Percentiles rank a stretch among this genome's conserved stretches.
phyloP scores from a whole-genome alignment of 257 asterid genomes.

The Nicotiana otophora region DNA sequence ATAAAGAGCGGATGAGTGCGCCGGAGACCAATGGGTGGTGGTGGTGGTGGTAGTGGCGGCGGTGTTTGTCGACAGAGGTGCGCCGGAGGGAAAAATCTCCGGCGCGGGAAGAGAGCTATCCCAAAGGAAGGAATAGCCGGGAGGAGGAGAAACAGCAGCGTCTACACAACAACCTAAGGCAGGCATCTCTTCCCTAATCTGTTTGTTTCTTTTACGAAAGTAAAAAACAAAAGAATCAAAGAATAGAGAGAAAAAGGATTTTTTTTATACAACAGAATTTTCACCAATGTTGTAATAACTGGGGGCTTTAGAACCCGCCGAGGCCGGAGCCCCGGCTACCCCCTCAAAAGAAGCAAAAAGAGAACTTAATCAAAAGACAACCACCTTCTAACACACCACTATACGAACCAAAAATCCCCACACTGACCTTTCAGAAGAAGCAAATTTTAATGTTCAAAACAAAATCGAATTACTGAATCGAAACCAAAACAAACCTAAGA shows the following conservation, averaged over 20 bases:
- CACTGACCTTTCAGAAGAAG: constrained; percentile 82
- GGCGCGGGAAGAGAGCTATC: constrained; percentile 55
- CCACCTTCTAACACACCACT: constrained; percentile 36
- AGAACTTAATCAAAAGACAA: constrained; percentile 60
- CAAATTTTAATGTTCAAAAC: not conserved
- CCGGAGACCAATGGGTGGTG: constrained; percentile 53
- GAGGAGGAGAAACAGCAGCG: constrained; percentile 50
- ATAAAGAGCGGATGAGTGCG: constrained; percentile 63
- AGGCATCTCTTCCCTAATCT: constrained; percentile 71
- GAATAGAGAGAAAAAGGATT: constrained; percentile 19
- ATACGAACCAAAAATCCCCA: constrained; percentile 70
- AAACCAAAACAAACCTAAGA: constrained; percentile 27
- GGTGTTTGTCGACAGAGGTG: constrained; percentile 28
- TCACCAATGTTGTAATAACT: constrained; percentile 45
- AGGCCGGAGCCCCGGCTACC: constrained; percentile 99
- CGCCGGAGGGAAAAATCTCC: constrained; percentile 28
- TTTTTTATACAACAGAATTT: constrained; percentile 12
- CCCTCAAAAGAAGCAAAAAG: constrained; percentile 95
- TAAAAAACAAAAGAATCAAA: constrained; percentile 39
- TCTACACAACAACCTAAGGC: constrained; percentile 79
- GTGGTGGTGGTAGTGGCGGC: constrained; percentile 8
- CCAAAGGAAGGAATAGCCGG: constrained; percentile 55
- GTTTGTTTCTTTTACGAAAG: constrained; percentile 10
- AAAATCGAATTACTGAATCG: not conserved
- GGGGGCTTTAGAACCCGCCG: constrained; percentile 99